Percentiles rank a stretch among this genome's conserved stretches.
phyloP scores from a whole-genome alignment of 768 basidiomycete species.

The Rhizopogon vesiculosus region DNA sequence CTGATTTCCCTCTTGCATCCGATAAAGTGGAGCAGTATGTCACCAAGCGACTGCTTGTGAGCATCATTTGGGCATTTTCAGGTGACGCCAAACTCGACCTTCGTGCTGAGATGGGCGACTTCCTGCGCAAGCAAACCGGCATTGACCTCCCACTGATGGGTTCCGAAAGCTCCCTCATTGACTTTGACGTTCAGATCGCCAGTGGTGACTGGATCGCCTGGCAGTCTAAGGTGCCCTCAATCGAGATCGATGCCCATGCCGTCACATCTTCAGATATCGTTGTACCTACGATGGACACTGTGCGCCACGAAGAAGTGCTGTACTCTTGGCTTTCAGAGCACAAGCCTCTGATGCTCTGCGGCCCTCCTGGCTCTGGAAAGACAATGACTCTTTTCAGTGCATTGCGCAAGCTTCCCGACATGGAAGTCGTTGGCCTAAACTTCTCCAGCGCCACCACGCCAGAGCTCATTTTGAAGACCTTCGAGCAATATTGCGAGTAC shows the following conservation, averaged over 20 bases:
- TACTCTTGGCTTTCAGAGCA: slow-evolving; percentile 99
- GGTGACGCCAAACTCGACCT: slow-evolving; percentile 92
- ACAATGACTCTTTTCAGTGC: slow-evolving; percentile 99
- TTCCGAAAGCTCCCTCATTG: slow-evolving; percentile 82
- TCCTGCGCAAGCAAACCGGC: slow-evolving; percentile 77
- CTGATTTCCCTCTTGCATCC: slow-evolving; percentile 84
- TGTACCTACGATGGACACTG: slow-evolving; percentile 97
- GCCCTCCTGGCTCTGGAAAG: slow-evolving; percentile 99
- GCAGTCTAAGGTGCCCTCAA: slow-evolving; percentile 88
- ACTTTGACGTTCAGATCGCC: slow-evolving; percentile 88
- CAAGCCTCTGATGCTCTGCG: slow-evolving; percentile 96
- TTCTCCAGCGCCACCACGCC: slow-evolving; percentile 99
- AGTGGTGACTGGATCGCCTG: slow-evolving; percentile 88
- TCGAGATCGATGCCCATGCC: slow-evolving; percentile 95
- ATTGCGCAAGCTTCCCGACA: slow-evolving; percentile 93
- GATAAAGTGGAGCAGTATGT: slow-evolving; percentile 92
- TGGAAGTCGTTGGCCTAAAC: slow-evolving; percentile 98
- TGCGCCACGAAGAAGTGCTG: slow-evolving; percentile 96
- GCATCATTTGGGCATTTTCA: slow-evolving; percentile 96
- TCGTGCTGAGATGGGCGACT: slow-evolving; percentile 86
- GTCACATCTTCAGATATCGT: slow-evolving; percentile 96
- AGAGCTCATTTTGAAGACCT: slow-evolving; percentile 97
- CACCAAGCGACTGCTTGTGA: slow-evolving; percentile 83
- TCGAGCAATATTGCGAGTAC: slow-evolving; percentile 99
- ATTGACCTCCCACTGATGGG: slow-evolving; percentile 81